These are phyloP conservation scores for Fusarium circinatum DNA, from an alignment of 2,329 filamentous ascomycete genomes.

Conservation along the genomic window DNA sequence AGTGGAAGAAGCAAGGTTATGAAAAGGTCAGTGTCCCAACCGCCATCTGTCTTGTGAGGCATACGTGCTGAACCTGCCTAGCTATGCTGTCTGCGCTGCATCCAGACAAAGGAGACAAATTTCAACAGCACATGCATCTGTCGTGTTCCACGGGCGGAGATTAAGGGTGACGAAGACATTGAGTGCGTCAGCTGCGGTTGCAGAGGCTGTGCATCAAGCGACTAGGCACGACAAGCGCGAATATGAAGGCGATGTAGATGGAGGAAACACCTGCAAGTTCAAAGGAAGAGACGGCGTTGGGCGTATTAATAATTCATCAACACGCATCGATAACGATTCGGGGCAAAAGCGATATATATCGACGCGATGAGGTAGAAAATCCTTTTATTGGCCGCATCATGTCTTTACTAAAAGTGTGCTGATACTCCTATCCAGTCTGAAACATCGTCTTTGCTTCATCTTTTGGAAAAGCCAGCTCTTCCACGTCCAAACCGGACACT, in stretches of 20 bases:
- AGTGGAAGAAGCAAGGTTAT: slow-evolving; percentile 99
- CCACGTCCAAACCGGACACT: slow-evolving; percentile 73
- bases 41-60: background rate
- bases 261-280: background rate
- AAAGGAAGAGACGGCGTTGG: slow-evolving; percentile 38
- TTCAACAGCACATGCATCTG: slow-evolving; percentile 98
- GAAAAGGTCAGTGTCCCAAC: slow-evolving; percentile 78
- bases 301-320: slow-evolving; percentile 35
- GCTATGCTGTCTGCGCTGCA: slow-evolving; percentile 94
- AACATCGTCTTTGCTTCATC: slow-evolving; percentile 44
- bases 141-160: slow-evolving; percentile 86
- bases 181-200: slow-evolving; percentile 97
- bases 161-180: slow-evolving; percentile 90
- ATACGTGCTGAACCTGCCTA: slow-evolving; percentile 51
- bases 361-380: slow-evolving; percentile 50
- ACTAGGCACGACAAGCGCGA: slow-evolving; percentile 58
- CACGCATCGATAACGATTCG: slow-evolving; percentile 4
- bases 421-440: slow-evolving; percentile 45
- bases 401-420: slow-evolving; percentile 48
- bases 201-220: slow-evolving; percentile 86
- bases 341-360: slow-evolving; percentile 14
- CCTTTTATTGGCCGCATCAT: slow-evolving; percentile 47
- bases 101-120: slow-evolving; percentile 99
- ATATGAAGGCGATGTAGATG: background rate
- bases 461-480: slow-evolving; percentile 63